phyloP scores from a whole-genome alignment of 441 rosid genomes.

The Adansonia gregorii region DNA sequence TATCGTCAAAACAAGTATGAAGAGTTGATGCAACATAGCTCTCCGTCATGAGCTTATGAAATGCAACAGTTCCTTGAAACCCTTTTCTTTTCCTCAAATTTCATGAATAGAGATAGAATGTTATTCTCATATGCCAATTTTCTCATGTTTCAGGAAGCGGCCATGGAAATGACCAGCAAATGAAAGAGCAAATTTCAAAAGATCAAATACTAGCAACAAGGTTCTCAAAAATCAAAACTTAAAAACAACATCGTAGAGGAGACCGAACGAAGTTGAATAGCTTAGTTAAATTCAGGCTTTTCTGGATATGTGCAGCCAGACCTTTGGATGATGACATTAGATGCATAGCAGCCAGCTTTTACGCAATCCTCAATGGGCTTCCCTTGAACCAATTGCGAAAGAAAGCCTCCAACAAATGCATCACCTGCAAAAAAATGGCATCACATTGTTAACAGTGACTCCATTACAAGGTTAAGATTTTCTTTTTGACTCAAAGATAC shows the following conservation, averaged over 20 bases:
- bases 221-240: conserved; percentile 22
- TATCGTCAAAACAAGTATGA: too few relatives aligned
- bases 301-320: conserved; percentile 90
- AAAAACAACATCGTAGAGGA: not conserved
- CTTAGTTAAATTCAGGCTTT: conserved; percentile 56
- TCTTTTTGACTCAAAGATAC: too few relatives aligned
- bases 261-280: not conserved
- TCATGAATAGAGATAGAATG: conserved; percentile 11
- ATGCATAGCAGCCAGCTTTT: conserved; percentile 83
- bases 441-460: not conserved
- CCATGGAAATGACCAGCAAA: conserved; percentile 5
- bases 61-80: not conserved
- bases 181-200: not conserved
- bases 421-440: conserved; percentile 54
- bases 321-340: conserved; percentile 88
- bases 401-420: conserved; percentile 95
- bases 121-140: not conserved
- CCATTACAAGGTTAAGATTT: not conserved
- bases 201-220: not conserved
- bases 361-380: conserved; percentile 78
- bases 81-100: not conserved
- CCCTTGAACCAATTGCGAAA: conserved; percentile 79
- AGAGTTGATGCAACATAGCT: not conserved
- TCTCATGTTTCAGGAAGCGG: conserved; percentile 7
- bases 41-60: not conserved